Percentiles rank a stretch among this genome's conserved stretches.
phyloP scores from a whole-genome alignment of 2,329 filamentous ascomycete genomes.

The Ambrosiella beaveri region DNA sequence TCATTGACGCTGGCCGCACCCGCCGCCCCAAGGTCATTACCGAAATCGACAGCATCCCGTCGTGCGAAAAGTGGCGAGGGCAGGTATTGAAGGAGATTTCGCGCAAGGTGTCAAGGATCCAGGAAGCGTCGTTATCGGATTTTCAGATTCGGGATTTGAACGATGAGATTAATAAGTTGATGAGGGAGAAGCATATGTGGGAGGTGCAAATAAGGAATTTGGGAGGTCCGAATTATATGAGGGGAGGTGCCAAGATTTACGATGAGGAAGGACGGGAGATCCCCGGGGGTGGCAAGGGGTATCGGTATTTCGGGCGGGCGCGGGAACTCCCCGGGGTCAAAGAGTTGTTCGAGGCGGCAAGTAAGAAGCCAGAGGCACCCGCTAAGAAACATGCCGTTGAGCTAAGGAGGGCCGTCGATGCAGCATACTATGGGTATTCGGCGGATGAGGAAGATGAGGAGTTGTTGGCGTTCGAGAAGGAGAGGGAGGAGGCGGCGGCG shows the following conservation, averaged over 20 bases:
- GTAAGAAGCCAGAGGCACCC: slow-evolving; percentile 34
- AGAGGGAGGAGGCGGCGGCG: slow-evolving; percentile 67
- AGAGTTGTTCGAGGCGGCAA: slow-evolving; percentile 76
- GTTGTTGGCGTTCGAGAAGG: slow-evolving; percentile 61
- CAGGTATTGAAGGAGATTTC: slow-evolving; percentile 95
- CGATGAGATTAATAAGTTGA: slow-evolving; percentile 97
- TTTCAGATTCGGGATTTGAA: slow-evolving; percentile 96
- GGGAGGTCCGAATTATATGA: slow-evolving; percentile 95
- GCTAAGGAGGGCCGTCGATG: slow-evolving; percentile 58
- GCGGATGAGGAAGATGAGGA: slow-evolving; percentile 78
- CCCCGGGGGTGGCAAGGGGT: slow-evolving; percentile 65
- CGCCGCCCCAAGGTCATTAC: slow-evolving; percentile 86
- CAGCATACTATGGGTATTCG: slow-evolving; percentile 90
- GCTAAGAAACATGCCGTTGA: slow-evolving; percentile 53
- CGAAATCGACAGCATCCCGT: slow-evolving; percentile 63
- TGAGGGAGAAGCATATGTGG: slow-evolving; percentile 99
- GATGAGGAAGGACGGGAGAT: slow-evolving; percentile 60
- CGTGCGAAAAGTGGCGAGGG: slow-evolving; percentile 94
- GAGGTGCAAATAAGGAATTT: slow-evolving; percentile 89
- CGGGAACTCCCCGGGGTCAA: slow-evolving; percentile 86
- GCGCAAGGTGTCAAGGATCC: slow-evolving; percentile 90
- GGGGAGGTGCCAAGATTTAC: slow-evolving; percentile 50
- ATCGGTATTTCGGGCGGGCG: slow-evolving; percentile 85
- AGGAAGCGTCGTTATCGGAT: slow-evolving; percentile 79
- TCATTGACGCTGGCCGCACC: slow-evolving; percentile 80